phyloP scores from a whole-genome alignment of 176 grass and related monocot species.

The Oryza glumipatula region DNA sequence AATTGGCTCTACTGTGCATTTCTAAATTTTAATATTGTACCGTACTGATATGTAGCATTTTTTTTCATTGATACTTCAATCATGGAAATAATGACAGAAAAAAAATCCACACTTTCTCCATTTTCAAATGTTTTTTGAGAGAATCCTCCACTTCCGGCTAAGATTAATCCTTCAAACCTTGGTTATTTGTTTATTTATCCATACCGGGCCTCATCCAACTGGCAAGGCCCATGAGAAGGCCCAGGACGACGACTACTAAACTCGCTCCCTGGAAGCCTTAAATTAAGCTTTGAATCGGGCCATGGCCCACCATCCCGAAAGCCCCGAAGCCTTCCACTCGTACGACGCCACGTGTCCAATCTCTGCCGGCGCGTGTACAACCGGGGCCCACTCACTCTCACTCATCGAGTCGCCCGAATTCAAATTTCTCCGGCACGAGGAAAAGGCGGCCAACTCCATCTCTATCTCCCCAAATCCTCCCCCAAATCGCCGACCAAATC shows the following conservation, averaged over 20 bases:
- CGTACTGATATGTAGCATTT: not conserved
- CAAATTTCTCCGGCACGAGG: constrained; percentile 32
- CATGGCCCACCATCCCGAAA: not conserved
- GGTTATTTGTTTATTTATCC: no score
- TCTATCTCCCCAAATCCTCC: not conserved
- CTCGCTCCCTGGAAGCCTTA: no score
- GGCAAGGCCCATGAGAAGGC: no score
- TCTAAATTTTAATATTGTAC: not conserved
- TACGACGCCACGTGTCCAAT: not conserved
- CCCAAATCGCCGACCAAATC: constrained; percentile 40
- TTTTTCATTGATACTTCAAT: not conserved
- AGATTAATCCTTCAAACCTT: no score
- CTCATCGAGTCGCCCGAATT: not conserved
- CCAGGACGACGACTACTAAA: no score
- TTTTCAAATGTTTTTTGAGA: no score
- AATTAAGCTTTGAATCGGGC: not conserved
- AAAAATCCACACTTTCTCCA: no score
- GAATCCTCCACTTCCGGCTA: no score
- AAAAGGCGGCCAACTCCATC: not conserved
- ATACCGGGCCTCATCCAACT: no score
- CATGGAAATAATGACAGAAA: not conserved
- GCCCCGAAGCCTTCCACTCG: not conserved
- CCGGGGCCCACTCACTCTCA: not conserved
- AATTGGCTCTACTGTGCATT: not conserved
- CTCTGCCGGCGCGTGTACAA: not conserved